phyloP scores from a whole-genome alignment of 2,329 filamentous ascomycete species.

The Colletotrichum higginsianum region DNA sequence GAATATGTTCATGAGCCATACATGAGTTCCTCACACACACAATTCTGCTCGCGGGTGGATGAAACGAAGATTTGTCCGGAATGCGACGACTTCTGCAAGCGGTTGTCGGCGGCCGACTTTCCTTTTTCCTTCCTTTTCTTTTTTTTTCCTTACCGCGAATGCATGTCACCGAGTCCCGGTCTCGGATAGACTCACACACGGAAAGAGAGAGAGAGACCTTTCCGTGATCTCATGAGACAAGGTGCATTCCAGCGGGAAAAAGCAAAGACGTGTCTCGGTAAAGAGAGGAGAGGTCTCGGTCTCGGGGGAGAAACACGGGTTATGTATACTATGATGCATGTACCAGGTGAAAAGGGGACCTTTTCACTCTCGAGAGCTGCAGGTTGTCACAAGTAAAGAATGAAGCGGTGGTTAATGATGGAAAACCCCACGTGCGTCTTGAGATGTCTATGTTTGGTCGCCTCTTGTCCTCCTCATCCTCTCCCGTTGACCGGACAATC shows the following conservation, averaged over 20 bases:
- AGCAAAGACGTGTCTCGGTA: conserved; percentile 30
- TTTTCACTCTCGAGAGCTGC: no score
- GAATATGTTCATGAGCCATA: background rate
- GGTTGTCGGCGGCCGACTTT: background rate
- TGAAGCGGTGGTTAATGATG: no score
- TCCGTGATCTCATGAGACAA: conserved; percentile 23
- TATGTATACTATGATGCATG: no score
- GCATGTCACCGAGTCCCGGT: conserved; percentile 11
- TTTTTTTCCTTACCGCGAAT: no score
- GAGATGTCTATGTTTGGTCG: background rate
- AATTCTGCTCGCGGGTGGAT: background rate
- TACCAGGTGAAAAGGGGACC: background rate
- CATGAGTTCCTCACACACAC: no score
- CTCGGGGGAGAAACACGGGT: background rate
- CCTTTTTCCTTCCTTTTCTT: no score
- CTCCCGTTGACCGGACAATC: background rate
- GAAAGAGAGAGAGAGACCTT: background rate
- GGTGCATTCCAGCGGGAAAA: conserved; percentile 33
- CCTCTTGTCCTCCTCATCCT: background rate
- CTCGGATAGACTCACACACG: background rate
- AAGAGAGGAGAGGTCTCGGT: background rate
- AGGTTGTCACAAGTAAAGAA: no score
- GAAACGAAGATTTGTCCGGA: background rate
- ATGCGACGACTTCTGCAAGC: conserved; percentile 7
- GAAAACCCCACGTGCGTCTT: background rate